Evolutionary conservation across 2,329 filamentous ascomycete genomes (phyloP).

Genomic region (Ilyonectria destructans): DNA sequence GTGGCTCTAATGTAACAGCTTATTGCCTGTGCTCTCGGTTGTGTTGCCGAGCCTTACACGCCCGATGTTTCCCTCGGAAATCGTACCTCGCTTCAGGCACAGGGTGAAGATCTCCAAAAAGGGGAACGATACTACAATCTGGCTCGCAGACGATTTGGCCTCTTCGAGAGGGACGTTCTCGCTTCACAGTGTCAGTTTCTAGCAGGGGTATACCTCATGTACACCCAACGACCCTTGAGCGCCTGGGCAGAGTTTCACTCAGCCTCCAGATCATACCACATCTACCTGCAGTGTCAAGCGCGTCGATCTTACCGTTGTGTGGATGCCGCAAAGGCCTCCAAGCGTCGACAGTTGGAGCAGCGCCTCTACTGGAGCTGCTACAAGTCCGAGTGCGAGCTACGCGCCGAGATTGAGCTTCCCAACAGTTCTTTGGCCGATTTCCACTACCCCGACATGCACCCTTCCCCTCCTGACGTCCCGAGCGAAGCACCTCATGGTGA

Average conservation of each 20-base stretch:
- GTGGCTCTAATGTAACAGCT: conserved; percentile 24
- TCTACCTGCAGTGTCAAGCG: conserved; percentile 49
- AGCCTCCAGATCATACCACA: conserved; percentile 51
- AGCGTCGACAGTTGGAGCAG: conserved; percentile 55
- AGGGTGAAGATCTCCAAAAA: conserved; percentile 30
- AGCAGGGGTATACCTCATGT: conserved; percentile 59
- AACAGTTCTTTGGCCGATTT: conserved; percentile 54
- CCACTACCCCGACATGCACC: conserved; percentile 52
- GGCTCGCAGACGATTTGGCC: conserved; percentile 46
- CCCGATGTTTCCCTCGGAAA: background rate
- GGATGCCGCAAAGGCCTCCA: conserved; percentile 21
- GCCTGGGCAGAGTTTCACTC: conserved; percentile 57
- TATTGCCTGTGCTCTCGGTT: conserved; percentile 44
- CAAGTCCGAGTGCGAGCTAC: conserved; percentile 61
- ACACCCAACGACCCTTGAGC: conserved; percentile 54
- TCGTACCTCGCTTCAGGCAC: conserved; percentile 3
- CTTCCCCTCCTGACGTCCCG: conserved; percentile 40
- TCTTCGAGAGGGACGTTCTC: conserved; percentile 49
- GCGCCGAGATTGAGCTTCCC: conserved; percentile 57
- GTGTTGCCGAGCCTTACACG: conserved; percentile 40
- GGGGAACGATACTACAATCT: conserved; percentile 47
- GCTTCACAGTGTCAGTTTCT: conserved; percentile 58
- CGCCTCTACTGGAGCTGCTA: conserved; percentile 62
- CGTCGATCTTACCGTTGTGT: background rate
- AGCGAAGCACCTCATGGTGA: background rate